phyloP scores from a whole-genome alignment of 2,329 filamentous ascomycete species.

The Aspergillus pseudonomiae region DNA sequence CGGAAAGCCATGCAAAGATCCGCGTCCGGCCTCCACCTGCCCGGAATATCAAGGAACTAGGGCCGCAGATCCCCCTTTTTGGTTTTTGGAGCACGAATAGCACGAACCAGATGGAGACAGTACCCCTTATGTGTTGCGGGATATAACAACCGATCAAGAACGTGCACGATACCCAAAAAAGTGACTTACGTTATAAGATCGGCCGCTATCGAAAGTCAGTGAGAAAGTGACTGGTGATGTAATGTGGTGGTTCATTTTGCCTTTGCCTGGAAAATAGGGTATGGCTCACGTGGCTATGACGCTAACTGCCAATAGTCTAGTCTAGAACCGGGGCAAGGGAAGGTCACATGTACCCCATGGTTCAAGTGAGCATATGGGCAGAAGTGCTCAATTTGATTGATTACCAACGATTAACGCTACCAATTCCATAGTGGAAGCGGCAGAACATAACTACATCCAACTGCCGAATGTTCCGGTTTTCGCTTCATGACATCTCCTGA shows the following conservation, averaged over 20 bases:
- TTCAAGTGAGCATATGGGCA: too few species aligned
- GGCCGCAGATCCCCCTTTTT: slow-evolving; percentile 2
- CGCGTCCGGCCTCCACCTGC: background rate
- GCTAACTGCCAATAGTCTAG: background rate
- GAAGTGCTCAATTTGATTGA: background rate
- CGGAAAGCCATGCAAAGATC: background rate
- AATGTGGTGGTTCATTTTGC: background rate
- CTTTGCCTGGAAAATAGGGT: background rate
- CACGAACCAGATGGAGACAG: background rate
- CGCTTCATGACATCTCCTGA: background rate
- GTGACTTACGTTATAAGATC: background rate
- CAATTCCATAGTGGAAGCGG: background rate
- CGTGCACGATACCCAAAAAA: background rate
- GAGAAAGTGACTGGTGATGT: background rate
- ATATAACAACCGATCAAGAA: background rate
- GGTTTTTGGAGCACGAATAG: background rate
- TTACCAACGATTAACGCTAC: background rate
- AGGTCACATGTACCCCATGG: background rate
- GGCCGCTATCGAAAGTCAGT: background rate
- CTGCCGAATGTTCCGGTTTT: background rate
- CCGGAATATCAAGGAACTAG: background rate
- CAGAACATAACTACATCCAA: background rate
- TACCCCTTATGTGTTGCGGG: background rate
- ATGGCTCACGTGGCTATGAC: background rate
- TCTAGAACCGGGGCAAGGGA: slow-evolving; percentile 1